Percentiles rank a stretch among this genome's conserved stretches.
Conservation (phyloP, 495 filamentous ascomycete genomes). For the Beverwykella pulmonaria region DNA sequence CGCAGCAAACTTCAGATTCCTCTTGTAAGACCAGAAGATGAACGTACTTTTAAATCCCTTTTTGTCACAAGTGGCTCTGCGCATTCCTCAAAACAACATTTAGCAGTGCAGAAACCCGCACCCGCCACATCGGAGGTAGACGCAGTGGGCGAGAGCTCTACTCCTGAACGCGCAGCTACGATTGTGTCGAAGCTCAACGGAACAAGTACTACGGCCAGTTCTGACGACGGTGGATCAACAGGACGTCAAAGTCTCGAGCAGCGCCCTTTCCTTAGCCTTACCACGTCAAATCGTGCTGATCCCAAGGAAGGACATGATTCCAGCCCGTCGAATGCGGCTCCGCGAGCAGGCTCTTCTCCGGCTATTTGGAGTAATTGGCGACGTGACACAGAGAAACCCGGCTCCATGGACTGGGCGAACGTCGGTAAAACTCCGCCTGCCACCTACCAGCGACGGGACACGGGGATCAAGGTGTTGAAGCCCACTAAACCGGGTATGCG, state of each 20-base stretch:
- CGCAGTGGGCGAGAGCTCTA: neutral
- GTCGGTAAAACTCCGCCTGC: constrained; percentile 35
- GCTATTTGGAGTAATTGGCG: constrained; percentile 51
- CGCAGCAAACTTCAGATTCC: constrained; percentile 88
- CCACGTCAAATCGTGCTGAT: constrained; percentile 18
- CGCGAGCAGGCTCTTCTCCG: constrained; percentile 42
- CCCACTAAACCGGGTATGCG: constrained; percentile 41
- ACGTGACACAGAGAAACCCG: constrained; percentile 39
- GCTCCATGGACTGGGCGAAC: constrained; percentile 45
- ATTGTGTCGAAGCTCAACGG: constrained; percentile 10
- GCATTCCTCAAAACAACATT: neutral
- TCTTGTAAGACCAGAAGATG: constrained; percentile 90
- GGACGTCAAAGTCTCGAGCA: constrained; percentile 33
- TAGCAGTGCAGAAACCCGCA: neutral
- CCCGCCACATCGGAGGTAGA: neutral
- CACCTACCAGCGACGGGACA: constrained; percentile 46
- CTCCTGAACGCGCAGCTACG: neutral
- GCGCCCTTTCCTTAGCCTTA: constrained; percentile 25
- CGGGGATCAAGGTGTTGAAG: constrained; percentile 51
- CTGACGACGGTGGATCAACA: constrained; percentile 29
- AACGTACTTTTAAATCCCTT: constrained; percentile 74
- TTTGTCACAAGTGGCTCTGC: constrained; percentile 56
- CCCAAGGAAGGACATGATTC: constrained; percentile 33
- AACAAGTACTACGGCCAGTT: constrained; percentile 2
- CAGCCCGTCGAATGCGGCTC: constrained; percentile 33